phyloP scores from a whole-genome alignment of 1,139 yeast species.

The Saccharomyces pastorianus region DNA sequence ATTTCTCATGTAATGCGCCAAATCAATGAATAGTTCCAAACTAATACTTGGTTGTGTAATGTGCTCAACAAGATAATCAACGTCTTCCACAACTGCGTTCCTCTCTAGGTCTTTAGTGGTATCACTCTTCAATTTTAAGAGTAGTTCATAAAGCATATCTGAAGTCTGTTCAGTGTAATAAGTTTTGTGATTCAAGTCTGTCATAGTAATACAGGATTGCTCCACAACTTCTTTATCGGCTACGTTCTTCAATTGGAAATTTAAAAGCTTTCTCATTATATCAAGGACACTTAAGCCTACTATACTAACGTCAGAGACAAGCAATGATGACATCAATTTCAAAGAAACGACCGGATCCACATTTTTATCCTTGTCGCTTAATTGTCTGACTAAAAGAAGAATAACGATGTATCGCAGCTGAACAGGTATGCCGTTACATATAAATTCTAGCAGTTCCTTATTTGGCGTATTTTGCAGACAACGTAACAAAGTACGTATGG shows the following conservation, averaged over 20 bases:
- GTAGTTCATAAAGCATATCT: slow-evolving; percentile 30
- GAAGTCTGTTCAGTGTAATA: slow-evolving; percentile 31
- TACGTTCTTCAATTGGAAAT: slow-evolving; percentile 45
- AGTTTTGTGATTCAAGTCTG: slow-evolving; percentile 26
- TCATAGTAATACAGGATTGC: slow-evolving; percentile 25
- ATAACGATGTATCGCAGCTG: slow-evolving; percentile 72
- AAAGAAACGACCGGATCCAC: slow-evolving; percentile 35
- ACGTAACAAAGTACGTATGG: slow-evolving; percentile 40
- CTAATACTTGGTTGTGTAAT: slow-evolving; percentile 19
- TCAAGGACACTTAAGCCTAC: slow-evolving; percentile 88
- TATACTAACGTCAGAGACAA: slow-evolving; percentile 75
- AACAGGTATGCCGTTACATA: slow-evolving; percentile 79
- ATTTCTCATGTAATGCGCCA: slow-evolving; percentile 17
- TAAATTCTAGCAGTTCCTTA: slow-evolving; percentile 46
- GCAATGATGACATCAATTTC: slow-evolving; percentile 51
- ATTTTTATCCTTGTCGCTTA: slow-evolving; percentile 19
- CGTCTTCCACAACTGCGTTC: slow-evolving; percentile 17
- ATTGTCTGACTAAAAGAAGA: slow-evolving; percentile 34
- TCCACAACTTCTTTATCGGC: slow-evolving; percentile 16
- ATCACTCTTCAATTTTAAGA: slow-evolving; percentile 18
- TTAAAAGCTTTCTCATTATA: slow-evolving; percentile 54
- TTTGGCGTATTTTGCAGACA: slow-evolving; percentile 32
- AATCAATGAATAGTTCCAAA: slow-evolving; percentile 24
- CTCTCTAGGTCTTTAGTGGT: slow-evolving; percentile 9
- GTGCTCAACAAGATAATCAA: slow-evolving; percentile 17